These are phyloP conservation scores for Gloeophyllum trabeum DNA, from an alignment of 768 basidiomycete species.

Conservation along the genomic window DNA sequence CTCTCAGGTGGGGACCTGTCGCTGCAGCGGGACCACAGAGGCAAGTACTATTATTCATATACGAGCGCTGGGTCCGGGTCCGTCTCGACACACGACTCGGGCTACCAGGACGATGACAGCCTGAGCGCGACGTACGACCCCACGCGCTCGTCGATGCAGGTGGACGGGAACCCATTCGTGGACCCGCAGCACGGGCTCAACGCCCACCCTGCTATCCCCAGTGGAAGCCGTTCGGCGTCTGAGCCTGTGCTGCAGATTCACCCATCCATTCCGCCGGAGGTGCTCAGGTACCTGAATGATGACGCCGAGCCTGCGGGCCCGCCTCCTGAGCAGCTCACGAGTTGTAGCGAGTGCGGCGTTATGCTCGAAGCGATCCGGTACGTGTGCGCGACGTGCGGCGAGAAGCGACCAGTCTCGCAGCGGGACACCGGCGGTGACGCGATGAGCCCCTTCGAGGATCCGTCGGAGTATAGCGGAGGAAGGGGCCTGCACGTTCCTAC, in stretches of 20 bases:
- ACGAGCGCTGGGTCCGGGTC: conserved; percentile 16
- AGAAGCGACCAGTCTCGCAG: conserved; percentile 50
- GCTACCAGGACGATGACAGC: conserved; percentile 35
- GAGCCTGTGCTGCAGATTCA: conserved; percentile 14
- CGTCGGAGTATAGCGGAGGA: no score
- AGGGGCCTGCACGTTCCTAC: conserved; percentile 9
- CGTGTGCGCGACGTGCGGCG: conserved; percentile 82
- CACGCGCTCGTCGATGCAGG: conserved; percentile 57
- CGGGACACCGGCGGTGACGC: no score
- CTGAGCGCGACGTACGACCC: conserved; percentile 21
- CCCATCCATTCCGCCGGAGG: conserved; percentile 34
- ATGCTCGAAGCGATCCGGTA: conserved; percentile 78
- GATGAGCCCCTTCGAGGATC: no score
- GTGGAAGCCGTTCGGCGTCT: conserved; percentile 7
- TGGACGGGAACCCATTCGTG: no score
- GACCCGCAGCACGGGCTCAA: no score
- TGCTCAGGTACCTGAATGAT: conserved; percentile 30
- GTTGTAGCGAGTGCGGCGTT: conserved; percentile 74
- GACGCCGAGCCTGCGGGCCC: conserved; percentile 35
- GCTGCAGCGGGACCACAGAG: conserved; percentile 52
- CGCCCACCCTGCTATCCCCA: conserved; percentile 32
- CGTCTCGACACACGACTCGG: conserved; percentile 45
- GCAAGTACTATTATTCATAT: conserved; percentile 73
- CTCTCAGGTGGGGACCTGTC: conserved; percentile 41
- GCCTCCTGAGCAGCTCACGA: conserved; percentile 53